A percentile compares a stretch with the other conserved stretches of the same genome.
These are phyloP conservation scores for Lophium mytilinum DNA, from an alignment of 495 filamentous ascomycete species.

Conservation along the genomic window DNA sequence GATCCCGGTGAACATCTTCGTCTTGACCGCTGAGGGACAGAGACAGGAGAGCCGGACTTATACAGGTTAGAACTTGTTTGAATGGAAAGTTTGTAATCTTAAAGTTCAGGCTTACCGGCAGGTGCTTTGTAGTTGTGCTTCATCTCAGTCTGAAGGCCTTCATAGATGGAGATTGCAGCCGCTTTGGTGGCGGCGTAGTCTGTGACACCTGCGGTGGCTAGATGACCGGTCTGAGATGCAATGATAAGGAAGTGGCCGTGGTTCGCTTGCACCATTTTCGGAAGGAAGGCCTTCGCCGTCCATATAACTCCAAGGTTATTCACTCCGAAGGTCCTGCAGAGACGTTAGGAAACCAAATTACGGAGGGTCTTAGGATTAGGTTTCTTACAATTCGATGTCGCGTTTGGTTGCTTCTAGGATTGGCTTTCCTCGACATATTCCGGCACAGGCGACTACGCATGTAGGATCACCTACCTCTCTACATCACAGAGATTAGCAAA, in stretches of 20 bases:
- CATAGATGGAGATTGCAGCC: constrained; percentile 10
- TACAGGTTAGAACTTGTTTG: too few relatives aligned
- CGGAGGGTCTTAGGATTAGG: background rate
- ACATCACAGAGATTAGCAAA: background rate
- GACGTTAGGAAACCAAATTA: background rate
- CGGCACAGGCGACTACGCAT: background rate
- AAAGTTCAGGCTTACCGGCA: background rate
- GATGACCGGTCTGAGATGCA: constrained; percentile 6
- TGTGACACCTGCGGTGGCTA: background rate
- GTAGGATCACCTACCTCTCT: background rate
- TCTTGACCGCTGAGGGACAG: background rate
- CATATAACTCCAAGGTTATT: constrained; percentile 7
- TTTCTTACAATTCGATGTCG: background rate
- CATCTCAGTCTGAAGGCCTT: constrained; percentile 12
- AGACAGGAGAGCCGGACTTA: constrained; percentile 3
- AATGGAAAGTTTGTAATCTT: background rate
- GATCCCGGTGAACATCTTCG: background rate
- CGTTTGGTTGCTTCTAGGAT: background rate
- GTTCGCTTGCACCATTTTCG: constrained; percentile 4
- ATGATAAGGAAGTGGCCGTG: constrained; percentile 13
- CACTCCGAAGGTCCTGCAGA: constrained; percentile 3
- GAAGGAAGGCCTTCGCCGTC: constrained; percentile 12
- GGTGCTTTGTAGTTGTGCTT: constrained; percentile 1
- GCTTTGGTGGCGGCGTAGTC: constrained; percentile 12
- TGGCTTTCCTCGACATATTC: background rate